A percentile compares a stretch with the other conserved stretches of the same genome.
Evolutionary conservation across 108 stramenopile species (phyloP).

Genomic region (Cyclostephanos tholiformis): DNA sequence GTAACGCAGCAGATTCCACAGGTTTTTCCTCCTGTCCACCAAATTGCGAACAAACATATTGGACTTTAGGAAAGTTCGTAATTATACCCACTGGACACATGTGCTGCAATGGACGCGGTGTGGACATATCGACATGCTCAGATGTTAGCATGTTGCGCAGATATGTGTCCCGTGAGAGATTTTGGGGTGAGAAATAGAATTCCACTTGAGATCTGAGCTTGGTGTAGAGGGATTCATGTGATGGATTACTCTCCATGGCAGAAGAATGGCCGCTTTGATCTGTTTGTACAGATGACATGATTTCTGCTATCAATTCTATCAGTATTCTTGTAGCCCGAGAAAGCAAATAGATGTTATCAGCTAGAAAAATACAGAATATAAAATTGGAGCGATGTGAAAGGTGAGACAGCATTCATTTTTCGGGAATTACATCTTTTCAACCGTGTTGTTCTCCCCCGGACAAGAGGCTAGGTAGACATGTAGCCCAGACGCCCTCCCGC

Average conservation of each 20-base stretch:
- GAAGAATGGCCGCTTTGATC: background rate
- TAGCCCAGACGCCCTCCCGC: no score
- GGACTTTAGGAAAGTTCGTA: slow-evolving; percentile 64
- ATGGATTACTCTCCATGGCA: background rate
- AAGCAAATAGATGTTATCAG: no score
- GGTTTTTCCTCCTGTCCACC: background rate
- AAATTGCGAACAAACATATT: slow-evolving; percentile 47
- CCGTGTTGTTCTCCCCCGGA: no score
- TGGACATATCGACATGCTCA: slow-evolving; percentile 46
- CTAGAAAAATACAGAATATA: no score
- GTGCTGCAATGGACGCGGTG: slow-evolving; percentile 21
- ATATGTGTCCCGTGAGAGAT: slow-evolving; percentile 57
- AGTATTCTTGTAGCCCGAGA: no score
- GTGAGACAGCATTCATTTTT: no score
- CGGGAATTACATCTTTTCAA: no score
- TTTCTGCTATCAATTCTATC: background rate
- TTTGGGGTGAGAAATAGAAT: slow-evolving; percentile 69
- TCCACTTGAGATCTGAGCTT: slow-evolving; percentile 57
- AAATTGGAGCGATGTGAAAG: no score
- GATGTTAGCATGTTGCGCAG: slow-evolving; percentile 54
- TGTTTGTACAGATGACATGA: slow-evolving; percentile 6
- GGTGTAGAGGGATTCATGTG: slow-evolving; percentile 28
- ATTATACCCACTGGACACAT: slow-evolving; percentile 54
- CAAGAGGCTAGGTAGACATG: no score
- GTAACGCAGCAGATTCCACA: slow-evolving; percentile 17